Percentiles rank a stretch among this genome's conserved stretches.
These are phyloP conservation scores for Clarireedia homoeocarpa DNA, from an alignment of 2,329 filamentous ascomycete species.

Conservation along the genomic window DNA sequence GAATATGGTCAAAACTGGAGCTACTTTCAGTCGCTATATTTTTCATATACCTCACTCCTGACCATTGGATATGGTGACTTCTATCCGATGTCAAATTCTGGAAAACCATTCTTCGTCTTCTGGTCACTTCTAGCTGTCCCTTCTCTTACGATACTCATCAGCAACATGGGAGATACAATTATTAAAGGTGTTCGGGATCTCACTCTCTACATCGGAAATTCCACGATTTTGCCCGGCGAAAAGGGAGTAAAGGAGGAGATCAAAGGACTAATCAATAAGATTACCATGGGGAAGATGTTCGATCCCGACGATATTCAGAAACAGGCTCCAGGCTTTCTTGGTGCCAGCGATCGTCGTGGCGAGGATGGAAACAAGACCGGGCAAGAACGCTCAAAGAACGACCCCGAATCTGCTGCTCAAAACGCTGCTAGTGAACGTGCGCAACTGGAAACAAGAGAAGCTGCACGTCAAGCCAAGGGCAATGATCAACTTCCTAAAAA, in stretches of 20 bases:
- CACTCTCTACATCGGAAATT: conserved; percentile 47
- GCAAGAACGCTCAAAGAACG: conserved; percentile 13
- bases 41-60: conserved; percentile 72
- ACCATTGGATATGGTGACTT: conserved; percentile 86
- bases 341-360: conserved; percentile 21
- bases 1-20: conserved; percentile 50
- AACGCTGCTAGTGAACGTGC: conserved; percentile 8
- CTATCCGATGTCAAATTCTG: conserved; percentile 67
- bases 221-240: conserved; percentile 55
- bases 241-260: conserved; percentile 38
- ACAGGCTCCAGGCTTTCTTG: conserved; percentile 36
- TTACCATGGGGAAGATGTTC: conserved; percentile 40
- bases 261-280: conserved; percentile 35
- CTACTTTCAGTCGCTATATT: conserved; percentile 80
- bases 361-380: conserved; percentile 15
- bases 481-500: conserved; percentile 27
- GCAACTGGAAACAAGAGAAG: conserved; percentile 9
- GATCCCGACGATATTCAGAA: conserved; percentile 21
- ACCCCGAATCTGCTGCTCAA: conserved; percentile 20
- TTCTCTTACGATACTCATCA: conserved; percentile 80
- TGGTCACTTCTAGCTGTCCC: conserved; percentile 84
- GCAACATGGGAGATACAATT: conserved; percentile 76
- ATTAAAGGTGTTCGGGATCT: conserved; percentile 52
- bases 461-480: conserved; percentile 11
- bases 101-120: conserved; percentile 84